These are phyloP conservation scores for Penicillium sp. DNA, from an alignment of 2,329 filamentous ascomycete species.

Conservation along the genomic window DNA sequence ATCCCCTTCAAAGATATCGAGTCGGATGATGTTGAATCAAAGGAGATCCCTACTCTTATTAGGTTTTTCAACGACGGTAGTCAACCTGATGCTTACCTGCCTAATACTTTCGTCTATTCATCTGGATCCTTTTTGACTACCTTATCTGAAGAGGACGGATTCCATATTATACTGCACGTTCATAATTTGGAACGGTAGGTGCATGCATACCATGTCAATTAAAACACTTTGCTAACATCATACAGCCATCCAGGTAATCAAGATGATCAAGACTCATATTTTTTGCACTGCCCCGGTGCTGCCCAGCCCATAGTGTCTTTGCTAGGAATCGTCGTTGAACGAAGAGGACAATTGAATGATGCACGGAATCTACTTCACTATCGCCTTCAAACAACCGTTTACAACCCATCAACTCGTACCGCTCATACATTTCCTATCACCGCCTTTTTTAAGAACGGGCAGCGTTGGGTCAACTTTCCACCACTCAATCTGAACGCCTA, in stretches of 20 bases:
- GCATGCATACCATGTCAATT: background rate
- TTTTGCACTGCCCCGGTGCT: background rate
- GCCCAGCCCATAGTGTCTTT: background rate
- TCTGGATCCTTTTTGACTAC: background rate
- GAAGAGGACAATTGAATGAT: background rate
- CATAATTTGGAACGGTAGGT: background rate
- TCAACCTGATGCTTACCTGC: background rate
- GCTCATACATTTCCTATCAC: slow-evolving; percentile 3
- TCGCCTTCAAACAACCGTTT: slow-evolving; percentile 1
- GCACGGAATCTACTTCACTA: slow-evolving; percentile 1
- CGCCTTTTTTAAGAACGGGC: slow-evolving; percentile 4
- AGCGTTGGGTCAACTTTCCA: slow-evolving; percentile 9
- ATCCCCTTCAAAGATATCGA: background rate
- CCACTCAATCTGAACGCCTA: slow-evolving; percentile 1
- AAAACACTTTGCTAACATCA: background rate
- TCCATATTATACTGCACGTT: background rate
- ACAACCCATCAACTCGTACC: slow-evolving; percentile 1
- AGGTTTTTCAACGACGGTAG: background rate
- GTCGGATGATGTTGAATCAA: slow-evolving; percentile 9
- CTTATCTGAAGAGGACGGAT: background rate
- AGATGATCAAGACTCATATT: background rate
- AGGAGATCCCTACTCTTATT: background rate
- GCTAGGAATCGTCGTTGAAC: background rate
- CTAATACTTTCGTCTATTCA: background rate
- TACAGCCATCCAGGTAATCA: background rate